Conservation (phyloP, 768 basidiomycete species). For the Russula ochroleuca region DNA sequence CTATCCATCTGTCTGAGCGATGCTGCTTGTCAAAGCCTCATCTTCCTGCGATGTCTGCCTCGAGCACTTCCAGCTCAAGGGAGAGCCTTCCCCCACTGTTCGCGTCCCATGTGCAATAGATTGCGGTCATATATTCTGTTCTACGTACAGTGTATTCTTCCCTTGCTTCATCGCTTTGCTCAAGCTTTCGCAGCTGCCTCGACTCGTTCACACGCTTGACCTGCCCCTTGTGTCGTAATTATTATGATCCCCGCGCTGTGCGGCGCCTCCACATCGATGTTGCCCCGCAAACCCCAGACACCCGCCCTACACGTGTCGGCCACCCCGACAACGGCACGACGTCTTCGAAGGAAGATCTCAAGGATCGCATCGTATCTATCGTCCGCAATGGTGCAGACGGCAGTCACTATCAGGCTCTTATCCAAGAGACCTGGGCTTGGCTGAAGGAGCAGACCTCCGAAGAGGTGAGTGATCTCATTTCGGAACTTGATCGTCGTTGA, state of each 20-base stretch:
- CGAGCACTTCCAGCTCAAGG: conserved; percentile 29
- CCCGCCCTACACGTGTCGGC: conserved; percentile 10
- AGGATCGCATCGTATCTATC: conserved; percentile 24
- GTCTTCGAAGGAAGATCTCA: conserved; percentile 22
- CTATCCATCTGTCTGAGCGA: conserved; percentile 19
- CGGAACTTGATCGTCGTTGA: neutral
- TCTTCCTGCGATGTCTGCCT: conserved; percentile 33
- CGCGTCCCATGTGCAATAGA: conserved; percentile 30
- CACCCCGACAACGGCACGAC: neutral
- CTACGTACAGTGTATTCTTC: conserved; percentile 21
- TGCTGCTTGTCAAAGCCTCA: conserved; percentile 30
- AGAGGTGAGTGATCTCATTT: conserved; percentile 16
- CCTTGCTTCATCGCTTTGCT: conserved; percentile 7
- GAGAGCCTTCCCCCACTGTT: conserved; percentile 10
- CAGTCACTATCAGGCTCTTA: conserved; percentile 24
- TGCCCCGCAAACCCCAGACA: conserved; percentile 16
- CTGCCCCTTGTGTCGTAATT: conserved; percentile 26
- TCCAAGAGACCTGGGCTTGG: conserved; percentile 25
- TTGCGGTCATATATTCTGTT: conserved; percentile 31
- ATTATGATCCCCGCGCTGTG: conserved; percentile 21
- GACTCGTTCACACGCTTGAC: conserved; percentile 21
- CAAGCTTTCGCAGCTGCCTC: conserved; percentile 21
- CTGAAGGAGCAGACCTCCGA: conserved; percentile 23
- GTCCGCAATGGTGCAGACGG: conserved; percentile 28
- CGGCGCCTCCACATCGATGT: conserved; percentile 27